A percentile compares a stretch with the other conserved stretches of the same genome.
Evolutionary conservation across 306 rosid genomes (phyloP).

Genomic region (Fagus sylvatica): DNA sequence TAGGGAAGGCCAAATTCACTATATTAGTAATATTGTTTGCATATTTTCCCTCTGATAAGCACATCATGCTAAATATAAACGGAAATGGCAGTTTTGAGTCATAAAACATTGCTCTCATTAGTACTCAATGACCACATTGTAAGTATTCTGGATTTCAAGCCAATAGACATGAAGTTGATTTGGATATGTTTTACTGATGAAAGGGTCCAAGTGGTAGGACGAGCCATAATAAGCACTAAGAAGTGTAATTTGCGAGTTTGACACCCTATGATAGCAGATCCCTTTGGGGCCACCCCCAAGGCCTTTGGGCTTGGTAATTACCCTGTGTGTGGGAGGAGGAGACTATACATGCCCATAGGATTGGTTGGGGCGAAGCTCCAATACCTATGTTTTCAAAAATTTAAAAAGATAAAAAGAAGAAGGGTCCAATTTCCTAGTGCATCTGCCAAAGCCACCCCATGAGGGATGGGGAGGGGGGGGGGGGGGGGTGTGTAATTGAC

Average conservation of each 20-base stretch:
- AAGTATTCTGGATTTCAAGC: not conserved
- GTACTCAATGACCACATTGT: not conserved
- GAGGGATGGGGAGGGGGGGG: too few species aligned
- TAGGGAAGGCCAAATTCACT: not conserved
- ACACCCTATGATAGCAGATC: too few species aligned
- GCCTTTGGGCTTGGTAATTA: too few species aligned
- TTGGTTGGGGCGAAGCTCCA: too few species aligned
- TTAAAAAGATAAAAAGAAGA: too few species aligned
- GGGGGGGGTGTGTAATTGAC: not conserved
- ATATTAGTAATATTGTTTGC: not conserved
- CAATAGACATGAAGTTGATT: not conserved
- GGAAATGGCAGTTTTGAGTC: not conserved
- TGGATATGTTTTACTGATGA: not conserved
- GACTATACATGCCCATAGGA: too few species aligned
- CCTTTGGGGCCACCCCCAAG: too few species aligned
- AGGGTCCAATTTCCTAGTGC: not conserved
- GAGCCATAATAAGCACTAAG: too few species aligned
- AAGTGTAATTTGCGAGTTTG: too few species aligned
- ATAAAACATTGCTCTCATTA: not conserved
- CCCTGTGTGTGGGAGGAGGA: too few species aligned
- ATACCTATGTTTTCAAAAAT: too few species aligned
- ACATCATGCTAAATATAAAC: not conserved
- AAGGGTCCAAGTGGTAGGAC: not conserved
- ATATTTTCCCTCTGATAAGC: not conserved
- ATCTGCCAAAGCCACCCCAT: not conserved